These are phyloP conservation scores for Tulasnella sp. DNA, from an alignment of 768 basidiomycete species.

Conservation along the genomic window DNA sequence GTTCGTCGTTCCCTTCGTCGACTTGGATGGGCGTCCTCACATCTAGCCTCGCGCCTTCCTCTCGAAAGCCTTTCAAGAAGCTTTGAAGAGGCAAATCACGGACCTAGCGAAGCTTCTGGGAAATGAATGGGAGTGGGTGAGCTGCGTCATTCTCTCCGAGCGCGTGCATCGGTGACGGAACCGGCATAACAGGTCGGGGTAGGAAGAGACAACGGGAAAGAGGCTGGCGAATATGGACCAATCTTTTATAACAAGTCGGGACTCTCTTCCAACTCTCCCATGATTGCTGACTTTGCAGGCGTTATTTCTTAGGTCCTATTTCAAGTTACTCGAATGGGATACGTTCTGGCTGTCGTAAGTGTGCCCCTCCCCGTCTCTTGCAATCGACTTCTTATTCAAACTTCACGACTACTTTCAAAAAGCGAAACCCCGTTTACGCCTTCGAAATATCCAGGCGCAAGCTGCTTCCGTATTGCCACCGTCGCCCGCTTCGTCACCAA, in stretches of 20 bases:
- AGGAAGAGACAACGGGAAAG: slow-evolving; percentile 46
- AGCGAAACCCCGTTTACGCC: slow-evolving; percentile 37
- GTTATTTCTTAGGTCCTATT: not conserved
- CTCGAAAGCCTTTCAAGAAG: slow-evolving; percentile 25
- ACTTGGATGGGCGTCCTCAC: not conserved
- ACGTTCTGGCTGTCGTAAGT: slow-evolving; percentile 48
- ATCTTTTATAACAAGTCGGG: slow-evolving; percentile 45
- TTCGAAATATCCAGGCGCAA: slow-evolving; percentile 41
- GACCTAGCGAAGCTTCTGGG: slow-evolving; percentile 48
- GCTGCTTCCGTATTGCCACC: slow-evolving; percentile 40
- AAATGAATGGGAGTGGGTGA: slow-evolving; percentile 40
- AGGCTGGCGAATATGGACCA: slow-evolving; percentile 48
- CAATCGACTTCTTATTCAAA: not conserved
- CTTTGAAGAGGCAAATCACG: slow-evolving; percentile 41
- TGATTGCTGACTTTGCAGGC: not conserved
- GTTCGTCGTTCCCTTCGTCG: not conserved
- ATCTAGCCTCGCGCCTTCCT: not conserved
- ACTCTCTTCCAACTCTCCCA: not conserved
- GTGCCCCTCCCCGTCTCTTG: not conserved
- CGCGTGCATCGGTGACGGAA: not conserved
- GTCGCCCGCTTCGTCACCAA: slow-evolving; percentile 27
- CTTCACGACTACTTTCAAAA: not conserved
- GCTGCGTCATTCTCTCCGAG: slow-evolving; percentile 10
- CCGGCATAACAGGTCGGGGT: slow-evolving; percentile 38
- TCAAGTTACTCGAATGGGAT: slow-evolving; percentile 23